Base-by-base conservation (phyloP, 2,329 filamentous ascomycete genomes). In the Bretziella fagacearum region DNA sequence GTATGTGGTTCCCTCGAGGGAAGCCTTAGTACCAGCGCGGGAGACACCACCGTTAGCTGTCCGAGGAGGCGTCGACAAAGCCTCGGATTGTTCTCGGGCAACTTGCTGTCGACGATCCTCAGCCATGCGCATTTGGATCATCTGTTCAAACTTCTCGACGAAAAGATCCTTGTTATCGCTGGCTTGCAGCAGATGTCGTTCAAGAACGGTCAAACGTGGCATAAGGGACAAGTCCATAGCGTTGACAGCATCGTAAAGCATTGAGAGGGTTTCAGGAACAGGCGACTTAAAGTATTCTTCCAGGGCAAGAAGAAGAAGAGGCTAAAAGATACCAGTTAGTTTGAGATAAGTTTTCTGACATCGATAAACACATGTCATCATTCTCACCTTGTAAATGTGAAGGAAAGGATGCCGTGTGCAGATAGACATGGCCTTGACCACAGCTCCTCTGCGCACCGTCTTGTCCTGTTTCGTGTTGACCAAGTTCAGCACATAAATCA, bases 391-490 rank as follows among this genome's bases (percentile, higher is more conserved):
- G 68, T 98, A 98, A 53, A 98, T 98, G 63, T 98, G 91, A 54
- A 98, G 66, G 63, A 98, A 98, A 2, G 91, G 87, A 67, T 98
- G 91, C 36, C 91, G 73, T 6, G 91, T 98, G 67, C 91, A 98
- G 55, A 98, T 95, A 25, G 91, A 91, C 91, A 98, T 98, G 35
- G 91, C 85, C 61, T 96, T 96, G 50, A 96, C 89, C 43, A 95
- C 73, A 17, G 91, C 91, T 50, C 91, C 91, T 71, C 91, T 79
- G 64, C 91, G 93, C 41, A 84, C 84, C 17, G 81, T 81, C 58
- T 84, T 89, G 66, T 98, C 91, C 60, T 93, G 85, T 62, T 96
- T 96, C 6, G 89, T 98, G 61, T 98, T 96, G 55, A 98, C 91
- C 58, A 98, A 65, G 61, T 98, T 98, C 54, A 98, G 68, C 44